A percentile compares a stretch with the other conserved stretches of the same genome.
These are phyloP conservation scores for Ogataea wickerhamii DNA, from an alignment of 805 yeast species.

Conservation along the genomic window DNA sequence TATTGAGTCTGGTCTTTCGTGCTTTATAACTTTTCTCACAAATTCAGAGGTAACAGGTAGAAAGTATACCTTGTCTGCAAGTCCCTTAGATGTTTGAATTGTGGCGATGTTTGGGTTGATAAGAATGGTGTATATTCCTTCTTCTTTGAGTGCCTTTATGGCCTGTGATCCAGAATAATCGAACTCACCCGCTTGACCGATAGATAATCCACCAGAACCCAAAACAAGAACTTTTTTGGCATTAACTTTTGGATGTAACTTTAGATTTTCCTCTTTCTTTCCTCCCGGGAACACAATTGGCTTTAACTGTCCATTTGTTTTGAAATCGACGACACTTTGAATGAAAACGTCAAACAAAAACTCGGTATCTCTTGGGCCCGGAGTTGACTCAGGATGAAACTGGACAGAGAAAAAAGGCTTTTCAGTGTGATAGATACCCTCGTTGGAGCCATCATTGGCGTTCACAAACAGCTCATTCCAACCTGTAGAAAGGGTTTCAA, in stretches of 20 bases:
- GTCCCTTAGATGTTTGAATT: conserved; percentile 94
- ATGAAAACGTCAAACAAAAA: conserved; percentile 93
- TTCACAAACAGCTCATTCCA: conserved; percentile 96
- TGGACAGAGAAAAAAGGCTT: conserved; percentile 96
- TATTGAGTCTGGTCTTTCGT: conserved; percentile 96
- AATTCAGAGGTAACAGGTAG: conserved; percentile 97
- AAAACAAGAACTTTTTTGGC: conserved; percentile 90
- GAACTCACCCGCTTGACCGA: conserved; percentile 99
- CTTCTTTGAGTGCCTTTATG: conserved; percentile 96
- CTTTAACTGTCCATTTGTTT: conserved; percentile 52
- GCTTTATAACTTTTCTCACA: conserved; percentile 89
- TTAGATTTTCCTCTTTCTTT: conserved; percentile 62
- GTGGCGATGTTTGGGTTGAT: conserved; percentile 98
- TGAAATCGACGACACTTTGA: conserved; percentile 67
- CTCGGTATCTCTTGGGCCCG: conserved; percentile 99
- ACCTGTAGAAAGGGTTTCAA: conserved; percentile 62
- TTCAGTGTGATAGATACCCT: conserved; percentile 89
- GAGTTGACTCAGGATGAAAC: conserved; percentile 98
- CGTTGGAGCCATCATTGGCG: conserved; percentile 96
- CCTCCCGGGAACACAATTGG: conserved; percentile 94
- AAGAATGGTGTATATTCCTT: conserved; percentile 92
- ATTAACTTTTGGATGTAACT: conserved; percentile 70
- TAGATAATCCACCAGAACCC: conserved; percentile 97
- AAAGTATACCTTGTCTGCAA: conserved; percentile 97
- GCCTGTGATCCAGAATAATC: conserved; percentile 99